Percentiles rank a stretch among this genome's conserved stretches.
phyloP scores from a whole-genome alignment of 129 eudicot species.

The Centaurea solstitialis region DNA sequence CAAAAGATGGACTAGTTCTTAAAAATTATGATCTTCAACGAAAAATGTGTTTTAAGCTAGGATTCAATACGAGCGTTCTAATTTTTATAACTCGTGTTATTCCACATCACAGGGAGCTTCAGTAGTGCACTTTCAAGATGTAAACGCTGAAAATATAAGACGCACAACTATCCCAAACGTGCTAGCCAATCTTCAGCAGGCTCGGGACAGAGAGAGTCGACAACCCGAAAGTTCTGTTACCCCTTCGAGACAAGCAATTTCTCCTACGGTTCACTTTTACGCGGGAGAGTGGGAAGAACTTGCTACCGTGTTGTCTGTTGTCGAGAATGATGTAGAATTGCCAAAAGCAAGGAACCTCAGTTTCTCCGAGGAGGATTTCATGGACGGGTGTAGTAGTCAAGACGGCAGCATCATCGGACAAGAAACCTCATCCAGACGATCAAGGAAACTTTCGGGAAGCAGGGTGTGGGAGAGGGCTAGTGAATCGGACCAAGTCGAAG shows the following conservation, averaged over 20 bases:
- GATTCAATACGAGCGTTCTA: not conserved
- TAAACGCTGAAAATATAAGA: conserved; percentile 66
- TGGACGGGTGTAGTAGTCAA: conserved; percentile 71
- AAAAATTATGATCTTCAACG: not conserved
- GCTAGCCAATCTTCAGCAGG: conserved; percentile 70
- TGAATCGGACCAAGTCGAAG: conserved; percentile 51
- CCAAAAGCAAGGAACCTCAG: conserved; percentile 58
- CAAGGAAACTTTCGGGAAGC: conserved; percentile 71
- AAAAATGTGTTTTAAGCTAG: not conserved
- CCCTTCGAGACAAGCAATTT: conserved; percentile 61
- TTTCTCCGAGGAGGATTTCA: conserved; percentile 77
- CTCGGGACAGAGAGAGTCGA: conserved; percentile 60
- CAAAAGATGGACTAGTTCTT: not conserved
- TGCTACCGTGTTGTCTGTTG: conserved; percentile 52
- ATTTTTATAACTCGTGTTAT: not conserved
- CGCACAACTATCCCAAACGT: conserved; percentile 81
- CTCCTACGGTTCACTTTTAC: conserved; percentile 62
- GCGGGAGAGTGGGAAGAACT: conserved; percentile 91
- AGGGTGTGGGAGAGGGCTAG: conserved; percentile 79
- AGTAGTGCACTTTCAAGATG: conserved; percentile 72
- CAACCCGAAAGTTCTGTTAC: conserved; percentile 69
- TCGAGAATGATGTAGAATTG: conserved; percentile 46
- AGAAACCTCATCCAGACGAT: conserved; percentile 57
- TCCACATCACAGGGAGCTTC: conserved; percentile 59
- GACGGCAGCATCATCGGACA: conserved; percentile 66